phyloP scores from a whole-genome alignment of 2,329 filamentous ascomycete genomes.

The Fusarium staphyleae region DNA sequence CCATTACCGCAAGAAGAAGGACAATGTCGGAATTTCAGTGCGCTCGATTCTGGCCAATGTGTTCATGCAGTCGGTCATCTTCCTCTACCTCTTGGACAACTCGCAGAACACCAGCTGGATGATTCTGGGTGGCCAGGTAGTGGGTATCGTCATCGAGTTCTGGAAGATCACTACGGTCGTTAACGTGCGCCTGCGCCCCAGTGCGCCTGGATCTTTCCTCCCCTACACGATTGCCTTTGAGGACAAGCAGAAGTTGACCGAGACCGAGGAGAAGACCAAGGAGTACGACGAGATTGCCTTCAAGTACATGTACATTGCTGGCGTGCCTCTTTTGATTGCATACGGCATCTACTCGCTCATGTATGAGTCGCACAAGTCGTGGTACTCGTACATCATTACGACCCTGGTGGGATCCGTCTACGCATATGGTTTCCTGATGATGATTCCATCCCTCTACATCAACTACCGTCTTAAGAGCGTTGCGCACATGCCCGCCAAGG shows the following conservation, averaged over 20 bases:
- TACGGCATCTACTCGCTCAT: conserved; percentile 91
- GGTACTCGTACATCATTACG: conserved; percentile 96
- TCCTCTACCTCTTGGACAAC: conserved; percentile 96
- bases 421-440: conserved; percentile 98
- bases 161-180: conserved; percentile 99
- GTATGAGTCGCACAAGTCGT: conserved; percentile 96
- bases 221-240: conserved; percentile 87
- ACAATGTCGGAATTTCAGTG: conserved; percentile 95
- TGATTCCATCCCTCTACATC: conserved; percentile 97
- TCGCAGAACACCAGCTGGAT: conserved; percentile 99
- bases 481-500: conserved; percentile 94
- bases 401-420: conserved; percentile 96
- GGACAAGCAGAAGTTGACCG: conserved; percentile 94
- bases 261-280: conserved; percentile 97
- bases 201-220: conserved; percentile 71
- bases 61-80: conserved; percentile 95
- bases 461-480: conserved; percentile 97
- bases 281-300: conserved; percentile 98
- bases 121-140: conserved; percentile 92
- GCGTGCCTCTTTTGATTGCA: conserved; percentile 85
- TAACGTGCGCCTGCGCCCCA: conserved; percentile 79
- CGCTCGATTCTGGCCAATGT: conserved; percentile 96
- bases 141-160: conserved; percentile 73
- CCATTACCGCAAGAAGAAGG: conserved; percentile 99
- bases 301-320: conserved; percentile 92